Evolutionary conservation across 2,329 filamentous ascomycete genomes (phyloP), one percentile per base, ranked within the genome.

Genomic region (Microdochium nivale): DNA sequence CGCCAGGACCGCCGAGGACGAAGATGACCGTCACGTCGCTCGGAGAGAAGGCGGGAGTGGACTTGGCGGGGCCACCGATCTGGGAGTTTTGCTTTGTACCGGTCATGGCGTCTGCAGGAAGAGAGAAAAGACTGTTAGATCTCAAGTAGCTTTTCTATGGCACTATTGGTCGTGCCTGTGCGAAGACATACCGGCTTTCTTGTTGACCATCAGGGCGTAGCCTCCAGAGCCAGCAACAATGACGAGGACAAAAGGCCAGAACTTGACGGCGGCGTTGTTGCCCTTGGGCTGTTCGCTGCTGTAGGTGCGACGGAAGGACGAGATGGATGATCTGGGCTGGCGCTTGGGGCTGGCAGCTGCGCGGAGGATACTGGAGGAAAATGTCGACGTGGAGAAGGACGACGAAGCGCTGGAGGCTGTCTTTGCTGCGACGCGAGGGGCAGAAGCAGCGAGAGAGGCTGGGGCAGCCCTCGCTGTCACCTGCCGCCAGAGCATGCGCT

Each of bases 1-100:
- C 89, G 58, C 94, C 94, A 14, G 94, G 94, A 2, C 94, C 94
- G 68, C 92, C 92, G 55, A 99, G 90, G 56, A 97, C 90, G 75
- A 96, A 97, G 69, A 99, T 75, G 53, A 97, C 91, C n/a, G 90
- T 94, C 30, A 95, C 88, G 54, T 90, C 78, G 52, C 81, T 64
- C 49, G 86, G 73, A 53, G 81, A 84, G 79, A 95, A 96, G 64
- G 83, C 82, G 3, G 91, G 86, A 51, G 75, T 72, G 46, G 69
- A 65, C 67, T 85, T 86, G 56, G 73, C 67, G 27, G 78, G 75
- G 57, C 75, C 71, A 54, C 70, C 69, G 63, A 73, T 71, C 62
- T 67, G 68, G 60, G 63, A 67, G 61, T 68, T 68, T 57, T 71
- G 68, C 56, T 66, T 63, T 60, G 68, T 60, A 58, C 65, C 58